These are phyloP conservation scores for Yamadazyma triangularis DNA, from an alignment of 1,139 yeast species.

Conservation along the genomic window DNA sequence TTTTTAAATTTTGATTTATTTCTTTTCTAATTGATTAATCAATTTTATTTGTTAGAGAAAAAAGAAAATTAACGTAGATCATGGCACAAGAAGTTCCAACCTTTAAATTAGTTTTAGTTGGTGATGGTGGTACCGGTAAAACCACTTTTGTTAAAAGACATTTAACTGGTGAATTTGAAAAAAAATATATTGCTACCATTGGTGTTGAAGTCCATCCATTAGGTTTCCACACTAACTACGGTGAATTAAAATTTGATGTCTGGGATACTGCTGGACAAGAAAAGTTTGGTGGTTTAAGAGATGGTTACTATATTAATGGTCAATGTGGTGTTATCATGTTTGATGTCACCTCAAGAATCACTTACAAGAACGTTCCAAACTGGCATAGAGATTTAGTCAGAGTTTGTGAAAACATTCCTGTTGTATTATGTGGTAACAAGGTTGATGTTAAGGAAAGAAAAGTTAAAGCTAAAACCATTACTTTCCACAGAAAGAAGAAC, in stretches of 20 bases:
- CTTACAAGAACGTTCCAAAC: constrained; percentile 99
- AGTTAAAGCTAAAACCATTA: constrained; percentile 99
- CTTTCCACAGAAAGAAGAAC: constrained; percentile 99
- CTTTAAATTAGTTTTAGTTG: constrained; percentile 96
- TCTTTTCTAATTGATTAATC: neutral
- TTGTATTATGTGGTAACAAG: constrained; percentile 98
- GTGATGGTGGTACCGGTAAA: constrained; percentile 99
- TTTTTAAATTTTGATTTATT: constrained; percentile 2
- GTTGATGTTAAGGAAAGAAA: constrained; percentile 99
- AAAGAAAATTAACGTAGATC: constrained; percentile 1
- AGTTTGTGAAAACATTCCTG: constrained; percentile 99
- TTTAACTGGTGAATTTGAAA: constrained; percentile 99
- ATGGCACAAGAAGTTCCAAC: constrained; percentile 89
- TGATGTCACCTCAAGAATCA: constrained; percentile 98
- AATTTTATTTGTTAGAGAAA: constrained; percentile 1
- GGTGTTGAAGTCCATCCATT: constrained; percentile 99
- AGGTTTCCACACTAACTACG: constrained; percentile 96
- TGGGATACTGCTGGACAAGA: constrained; percentile 99
- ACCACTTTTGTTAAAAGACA: constrained; percentile 99
- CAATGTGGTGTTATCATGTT: constrained; percentile 99
- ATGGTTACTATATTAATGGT: constrained; percentile 98
- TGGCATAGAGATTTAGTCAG: constrained; percentile 99
- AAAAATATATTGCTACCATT: constrained; percentile 97
- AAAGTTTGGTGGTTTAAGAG: constrained; percentile 99
- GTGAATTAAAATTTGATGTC: constrained; percentile 98